These are phyloP conservation scores for Amesomyces nigricolor DNA, from an alignment of 2,329 filamentous ascomycete species.

Conservation along the genomic window DNA sequence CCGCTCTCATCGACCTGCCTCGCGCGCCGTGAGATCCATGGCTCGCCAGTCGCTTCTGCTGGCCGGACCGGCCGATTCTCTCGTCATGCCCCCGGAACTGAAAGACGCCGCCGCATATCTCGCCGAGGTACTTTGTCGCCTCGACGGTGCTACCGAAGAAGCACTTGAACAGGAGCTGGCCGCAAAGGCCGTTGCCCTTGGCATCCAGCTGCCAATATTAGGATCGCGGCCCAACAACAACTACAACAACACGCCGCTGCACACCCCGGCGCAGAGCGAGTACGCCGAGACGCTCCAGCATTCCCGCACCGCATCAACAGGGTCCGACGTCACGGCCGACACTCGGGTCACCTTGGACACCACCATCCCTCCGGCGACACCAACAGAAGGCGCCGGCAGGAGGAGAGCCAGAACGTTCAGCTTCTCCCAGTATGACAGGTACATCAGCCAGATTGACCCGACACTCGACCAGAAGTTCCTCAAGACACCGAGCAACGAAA, in stretches of 20 bases:
- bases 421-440: slow-evolving; percentile 49
- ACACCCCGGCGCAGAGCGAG: slow-evolving; percentile 32
- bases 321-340: slow-evolving; percentile 36
- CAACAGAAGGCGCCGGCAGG: slow-evolving; percentile 27
- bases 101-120: slow-evolving; percentile 35
- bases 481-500: slow-evolving; percentile 26
- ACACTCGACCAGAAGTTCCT: slow-evolving; percentile 40
- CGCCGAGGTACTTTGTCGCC: slow-evolving; percentile 36
- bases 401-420: slow-evolving; percentile 37
- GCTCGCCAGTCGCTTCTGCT: slow-evolving; percentile 19
- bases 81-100: slow-evolving; percentile 32
- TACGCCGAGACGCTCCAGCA: slow-evolving; percentile 33
- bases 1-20: background rate
- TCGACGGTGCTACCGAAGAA: slow-evolving; percentile 33
- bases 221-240: slow-evolving; percentile 24
- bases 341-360: slow-evolving; percentile 38
- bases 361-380: slow-evolving; percentile 29
- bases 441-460: slow-evolving; percentile 41
- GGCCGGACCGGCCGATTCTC: slow-evolving; percentile 13
- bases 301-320: slow-evolving; percentile 41
- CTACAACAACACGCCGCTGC: slow-evolving; percentile 27
- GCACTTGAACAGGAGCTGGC: slow-evolving; percentile 35
- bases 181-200: slow-evolving; percentile 33
- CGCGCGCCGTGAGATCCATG: slow-evolving; percentile 19
- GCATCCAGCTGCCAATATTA: slow-evolving; percentile 31